Evolutionary conservation across 164 flowering plant genomes (phyloP), one percentile per base, ranked within the genome.

Genomic region (Dillenia turbinata): DNA sequence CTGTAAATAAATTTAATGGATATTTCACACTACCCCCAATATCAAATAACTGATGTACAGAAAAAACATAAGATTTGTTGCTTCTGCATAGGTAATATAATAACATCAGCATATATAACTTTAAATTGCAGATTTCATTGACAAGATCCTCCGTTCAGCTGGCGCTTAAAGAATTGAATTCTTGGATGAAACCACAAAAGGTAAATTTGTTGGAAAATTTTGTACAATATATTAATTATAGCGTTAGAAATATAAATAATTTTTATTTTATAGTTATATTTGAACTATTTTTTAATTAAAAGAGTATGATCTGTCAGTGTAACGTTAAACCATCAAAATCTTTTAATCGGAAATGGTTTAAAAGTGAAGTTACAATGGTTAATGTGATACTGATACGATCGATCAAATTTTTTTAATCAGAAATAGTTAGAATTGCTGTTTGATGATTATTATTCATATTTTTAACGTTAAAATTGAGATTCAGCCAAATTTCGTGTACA

Each of bases 151-250:
- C 81, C 15, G 68, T 76, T 47, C 53, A 66, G 53, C 46, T 63
- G 62, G 78, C 78, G 5, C 67, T 77, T 22, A 51, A 66, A 57
- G 77, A 76, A 33, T 51, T 81, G 48, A 71, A 59, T 8, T 55
- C 33, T 17, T 81, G 84, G 84, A 78, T 81, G 81, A 69, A 2
- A 48, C 84, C 84, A 2, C 75, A 81, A 58, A 81, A 82, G 83
- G 89, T 84, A 49, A 70, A 47, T 9, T 43, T 40, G 0, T 40
- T 46, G 13, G 26, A 43, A 19, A 19, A 19, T 19, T 19, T 19
- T 19, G 22, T 19, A 19, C 22, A 19, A 19, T 19, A 19, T 19
- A 19, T 19, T 19, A 19, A 19, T 19, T 19, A 19, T 19, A 19
- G 22, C 22, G 1, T 19, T 19, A n/a, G n/a, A n/a, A n/a, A n/a